These are phyloP conservation scores for Penicillium hesseltinei DNA, from an alignment of 2,329 filamentous ascomycete genomes.

Conservation along the genomic window DNA sequence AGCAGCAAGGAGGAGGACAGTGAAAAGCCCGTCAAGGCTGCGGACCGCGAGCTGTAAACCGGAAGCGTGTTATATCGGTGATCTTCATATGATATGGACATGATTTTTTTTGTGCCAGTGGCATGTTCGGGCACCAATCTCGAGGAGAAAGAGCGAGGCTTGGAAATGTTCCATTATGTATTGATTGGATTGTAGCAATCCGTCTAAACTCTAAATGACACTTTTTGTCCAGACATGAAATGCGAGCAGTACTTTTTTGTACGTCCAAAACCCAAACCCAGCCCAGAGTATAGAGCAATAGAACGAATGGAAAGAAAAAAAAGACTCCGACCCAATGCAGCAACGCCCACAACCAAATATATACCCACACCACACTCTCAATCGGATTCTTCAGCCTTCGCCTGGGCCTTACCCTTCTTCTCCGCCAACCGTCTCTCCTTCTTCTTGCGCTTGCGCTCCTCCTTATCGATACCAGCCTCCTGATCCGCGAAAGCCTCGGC, in stretches of 20 bases:
- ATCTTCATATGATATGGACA: neutral
- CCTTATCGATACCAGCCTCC: constrained; percentile 49
- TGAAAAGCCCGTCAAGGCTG: constrained; percentile 64
- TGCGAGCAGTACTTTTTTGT: constrained; percentile 12
- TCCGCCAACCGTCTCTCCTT: constrained; percentile 52
- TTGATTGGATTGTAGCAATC: constrained; percentile 11
- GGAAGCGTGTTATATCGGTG: neutral
- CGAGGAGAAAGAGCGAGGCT: neutral
- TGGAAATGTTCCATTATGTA: constrained; percentile 10
- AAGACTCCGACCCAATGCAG: constrained; percentile 28
- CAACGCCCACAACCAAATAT: constrained; percentile 24
- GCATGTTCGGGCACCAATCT: neutral
- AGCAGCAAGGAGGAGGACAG: constrained; percentile 53
- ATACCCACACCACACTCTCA: constrained; percentile 14
- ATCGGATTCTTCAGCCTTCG: constrained; percentile 29
- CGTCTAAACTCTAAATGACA: constrained; percentile 11
- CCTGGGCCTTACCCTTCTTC: constrained; percentile 39
- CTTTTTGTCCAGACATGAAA: constrained; percentile 23
- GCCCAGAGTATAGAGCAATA: constrained; percentile 8
- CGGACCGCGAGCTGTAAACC: constrained; percentile 70
- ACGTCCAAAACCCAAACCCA: constrained; percentile 6
- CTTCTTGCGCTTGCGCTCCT: constrained; percentile 56
- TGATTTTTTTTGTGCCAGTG: neutral
- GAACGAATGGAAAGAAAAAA: constrained; percentile 10
- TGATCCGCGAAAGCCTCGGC: constrained; percentile 38